A percentile compares a stretch with the other conserved stretches of the same genome.
Conservation (phyloP, 1,284 basidiomycete genomes). For the Pholiota adiposa region DNA sequence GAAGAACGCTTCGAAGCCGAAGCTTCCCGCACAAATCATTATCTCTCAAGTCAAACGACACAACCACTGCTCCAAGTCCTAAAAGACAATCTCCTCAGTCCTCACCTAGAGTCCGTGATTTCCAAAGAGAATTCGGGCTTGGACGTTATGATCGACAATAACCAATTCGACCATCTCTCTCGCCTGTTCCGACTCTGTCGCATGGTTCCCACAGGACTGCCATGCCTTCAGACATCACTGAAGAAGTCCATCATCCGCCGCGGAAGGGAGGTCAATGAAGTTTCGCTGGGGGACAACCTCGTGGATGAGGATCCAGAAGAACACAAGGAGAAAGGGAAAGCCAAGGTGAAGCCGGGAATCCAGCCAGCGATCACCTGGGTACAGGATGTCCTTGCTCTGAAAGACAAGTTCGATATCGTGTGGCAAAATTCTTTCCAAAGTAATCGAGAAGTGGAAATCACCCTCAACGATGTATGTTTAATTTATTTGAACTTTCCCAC, state of each 20-base stretch:
- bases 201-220: slow-evolving; percentile 73
- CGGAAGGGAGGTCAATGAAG: slow-evolving; percentile 83
- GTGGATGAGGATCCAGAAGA: slow-evolving; percentile 38
- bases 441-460: slow-evolving; percentile 83
- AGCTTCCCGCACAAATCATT: slow-evolving; percentile 87
- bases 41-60: slow-evolving; percentile 81
- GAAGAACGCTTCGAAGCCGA: slow-evolving; percentile 87
- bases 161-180: slow-evolving; percentile 78
- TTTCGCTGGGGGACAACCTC: slow-evolving; percentile 43
- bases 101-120: slow-evolving; percentile 80
- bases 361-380: slow-evolving; percentile 92
- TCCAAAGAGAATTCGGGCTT: slow-evolving; percentile 87
- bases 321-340: slow-evolving; percentile 41
- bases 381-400: slow-evolving; percentile 88
- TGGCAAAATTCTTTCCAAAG: slow-evolving; percentile 75
- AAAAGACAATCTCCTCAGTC: slow-evolving; percentile 77
- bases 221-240: slow-evolving; percentile 69
- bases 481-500: neutral
- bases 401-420: slow-evolving; percentile 87
- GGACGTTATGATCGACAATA: slow-evolving; percentile 85
- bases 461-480: slow-evolving; percentile 79
- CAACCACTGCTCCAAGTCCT: slow-evolving; percentile 76
- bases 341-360: slow-evolving; percentile 57
- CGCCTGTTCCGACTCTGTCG: slow-evolving; percentile 83
- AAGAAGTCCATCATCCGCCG: slow-evolving; percentile 78